Evolutionary conservation across 805 yeast species (phyloP).

Genomic region (Metschnikowia hibisci): DNA sequence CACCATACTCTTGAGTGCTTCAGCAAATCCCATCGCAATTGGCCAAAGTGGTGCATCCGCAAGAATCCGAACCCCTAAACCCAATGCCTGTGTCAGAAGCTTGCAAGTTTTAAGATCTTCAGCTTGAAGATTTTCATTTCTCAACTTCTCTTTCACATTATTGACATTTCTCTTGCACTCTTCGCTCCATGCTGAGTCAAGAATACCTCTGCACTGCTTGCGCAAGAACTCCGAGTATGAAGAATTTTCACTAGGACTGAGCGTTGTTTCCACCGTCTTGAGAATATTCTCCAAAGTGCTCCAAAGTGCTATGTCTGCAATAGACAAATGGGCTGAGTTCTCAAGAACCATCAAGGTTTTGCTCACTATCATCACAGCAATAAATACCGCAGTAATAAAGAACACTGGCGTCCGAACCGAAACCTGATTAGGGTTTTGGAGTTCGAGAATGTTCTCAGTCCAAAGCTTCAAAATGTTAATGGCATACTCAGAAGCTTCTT

Average conservation of each 20-base stretch:
- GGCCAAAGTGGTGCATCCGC: slow-evolving; percentile 92
- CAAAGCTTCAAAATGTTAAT: slow-evolving; percentile 61
- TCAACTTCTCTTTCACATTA: slow-evolving; percentile 2
- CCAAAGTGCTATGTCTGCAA: slow-evolving; percentile 58
- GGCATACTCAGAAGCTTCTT: slow-evolving; percentile 58
- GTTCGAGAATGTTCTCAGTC: slow-evolving; percentile 67
- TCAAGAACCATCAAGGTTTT: slow-evolving; percentile 61
- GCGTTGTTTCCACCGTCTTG: slow-evolving; percentile 55
- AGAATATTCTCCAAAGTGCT: slow-evolving; percentile 57
- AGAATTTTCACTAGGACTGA: slow-evolving; percentile 50
- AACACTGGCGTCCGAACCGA: slow-evolving; percentile 73
- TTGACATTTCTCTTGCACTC: slow-evolving; percentile 14
- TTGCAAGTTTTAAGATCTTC: slow-evolving; percentile 42
- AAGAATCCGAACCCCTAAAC: slow-evolving; percentile 68
- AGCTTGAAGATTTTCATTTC: slow-evolving; percentile 12
- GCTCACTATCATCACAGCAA: slow-evolving; percentile 57
- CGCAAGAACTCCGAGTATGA: slow-evolving; percentile 57
- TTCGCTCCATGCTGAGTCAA: slow-evolving; percentile 31
- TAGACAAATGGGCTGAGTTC: slow-evolving; percentile 25
- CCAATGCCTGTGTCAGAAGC: slow-evolving; percentile 54
- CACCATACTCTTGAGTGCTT: slow-evolving; percentile 62
- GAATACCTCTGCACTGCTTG: slow-evolving; percentile 55
- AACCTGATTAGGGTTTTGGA: slow-evolving; percentile 60
- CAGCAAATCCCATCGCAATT: slow-evolving; percentile 72
- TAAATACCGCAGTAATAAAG: slow-evolving; percentile 66